Percentiles rank a stretch among this genome's conserved stretches.
These are phyloP conservation scores for Rhizophlyctis rosea DNA, from an alignment of 192 early-diverging fungal genomes.

Conservation along the genomic window DNA sequence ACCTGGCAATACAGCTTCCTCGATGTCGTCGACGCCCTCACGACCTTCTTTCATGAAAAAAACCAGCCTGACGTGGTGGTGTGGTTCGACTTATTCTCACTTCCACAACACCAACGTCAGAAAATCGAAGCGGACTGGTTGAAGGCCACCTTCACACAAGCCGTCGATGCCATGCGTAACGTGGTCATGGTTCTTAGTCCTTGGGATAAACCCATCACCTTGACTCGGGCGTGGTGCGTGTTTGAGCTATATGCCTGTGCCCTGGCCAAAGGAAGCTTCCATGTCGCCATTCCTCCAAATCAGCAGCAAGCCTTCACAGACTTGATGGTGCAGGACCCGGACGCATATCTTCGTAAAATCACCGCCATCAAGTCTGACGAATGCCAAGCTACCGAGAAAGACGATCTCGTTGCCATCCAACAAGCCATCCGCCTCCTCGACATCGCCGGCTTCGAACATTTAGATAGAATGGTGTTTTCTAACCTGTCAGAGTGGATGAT, in stretches of 20 bases:
- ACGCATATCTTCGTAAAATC: background rate
- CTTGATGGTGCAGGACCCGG: background rate
- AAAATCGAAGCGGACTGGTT: slow-evolving; percentile 22
- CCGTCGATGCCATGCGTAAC: slow-evolving; percentile 25
- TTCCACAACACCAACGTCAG: slow-evolving; percentile 18
- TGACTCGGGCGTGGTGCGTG: slow-evolving; percentile 24
- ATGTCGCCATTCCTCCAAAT: background rate
- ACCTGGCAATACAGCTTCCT: slow-evolving; percentile 27
- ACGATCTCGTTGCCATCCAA: background rate
- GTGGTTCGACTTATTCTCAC: slow-evolving; percentile 34
- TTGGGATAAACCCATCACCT: slow-evolving; percentile 22
- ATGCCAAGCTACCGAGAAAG: background rate
- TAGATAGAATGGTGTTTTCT: background rate
- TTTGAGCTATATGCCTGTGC: slow-evolving; percentile 23
- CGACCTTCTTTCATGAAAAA: background rate
- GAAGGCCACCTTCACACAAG: slow-evolving; percentile 22
- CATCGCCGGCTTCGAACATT: background rate
- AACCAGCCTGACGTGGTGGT: slow-evolving; percentile 7
- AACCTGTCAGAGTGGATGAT: background rate
- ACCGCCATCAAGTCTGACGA: background rate
- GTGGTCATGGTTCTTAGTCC: slow-evolving; percentile 25
- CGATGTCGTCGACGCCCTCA: slow-evolving; percentile 23
- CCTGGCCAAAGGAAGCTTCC: slow-evolving; percentile 21
- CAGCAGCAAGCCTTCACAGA: background rate
- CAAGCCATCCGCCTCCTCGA: background rate